These are phyloP conservation scores for Lyophyllum atratum DNA, from an alignment of 768 basidiomycete genomes.

Conservation along the genomic window DNA sequence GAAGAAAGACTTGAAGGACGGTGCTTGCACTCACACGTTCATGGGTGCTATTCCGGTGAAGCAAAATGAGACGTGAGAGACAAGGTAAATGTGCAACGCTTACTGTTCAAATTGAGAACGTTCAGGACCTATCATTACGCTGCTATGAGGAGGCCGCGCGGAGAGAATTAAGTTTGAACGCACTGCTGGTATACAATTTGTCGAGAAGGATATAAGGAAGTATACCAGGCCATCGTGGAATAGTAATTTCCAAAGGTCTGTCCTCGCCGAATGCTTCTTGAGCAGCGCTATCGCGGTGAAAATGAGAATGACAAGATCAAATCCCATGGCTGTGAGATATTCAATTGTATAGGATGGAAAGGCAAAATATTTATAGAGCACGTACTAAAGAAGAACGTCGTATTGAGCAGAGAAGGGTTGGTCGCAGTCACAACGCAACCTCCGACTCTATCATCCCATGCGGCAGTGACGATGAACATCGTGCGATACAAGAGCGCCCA, in stretches of 20 bases:
- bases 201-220: constrained; percentile 65
- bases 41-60: constrained; percentile 44
- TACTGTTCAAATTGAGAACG: constrained; percentile 60
- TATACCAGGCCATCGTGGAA: constrained; percentile 76
- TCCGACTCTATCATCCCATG: constrained; percentile 42
- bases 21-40: constrained; percentile 40
- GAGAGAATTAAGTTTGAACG: constrained; percentile 3
- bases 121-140: constrained; percentile 47
- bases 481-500: constrained; percentile 70
- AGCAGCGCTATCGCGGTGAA: constrained; percentile 57
- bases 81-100: constrained; percentile 21
- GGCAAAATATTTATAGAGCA: constrained; percentile 6
- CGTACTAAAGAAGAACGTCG: constrained; percentile 73
- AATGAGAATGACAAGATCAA: constrained; percentile 61
- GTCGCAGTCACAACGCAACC: constrained; percentile 55
- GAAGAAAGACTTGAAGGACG: neutral
- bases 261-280: constrained; percentile 51
- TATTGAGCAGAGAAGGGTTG: constrained; percentile 57
- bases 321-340: constrained; percentile 61
- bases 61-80: constrained; percentile 7
- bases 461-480: constrained; percentile 65
- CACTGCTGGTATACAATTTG: constrained; percentile 68
- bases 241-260: constrained; percentile 67
- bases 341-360: neutral
- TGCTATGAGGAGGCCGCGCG: neutral